Evolutionary conservation across 192 early-diverging fungal genomes (phyloP), one percentile per base, ranked within the genome.

Genomic region (Mycoemilia scoparia): DNA sequence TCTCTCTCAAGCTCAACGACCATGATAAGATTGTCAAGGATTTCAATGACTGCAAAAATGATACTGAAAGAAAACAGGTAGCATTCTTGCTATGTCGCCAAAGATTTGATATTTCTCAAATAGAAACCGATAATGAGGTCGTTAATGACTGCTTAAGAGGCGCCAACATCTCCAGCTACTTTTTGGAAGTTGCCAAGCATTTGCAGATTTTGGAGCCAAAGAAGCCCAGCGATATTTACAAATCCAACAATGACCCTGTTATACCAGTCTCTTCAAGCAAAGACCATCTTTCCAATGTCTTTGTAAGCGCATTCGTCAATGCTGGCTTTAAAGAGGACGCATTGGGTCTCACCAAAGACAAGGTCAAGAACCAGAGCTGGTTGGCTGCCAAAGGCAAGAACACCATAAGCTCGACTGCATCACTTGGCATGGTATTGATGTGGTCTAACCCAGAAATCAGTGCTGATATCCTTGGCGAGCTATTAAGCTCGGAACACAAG

Each of bases 241-340:
- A 98, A 63, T 72, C 70, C 32, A 87, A 91, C 57, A 75, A 69
- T 23, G 67, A 76, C 32, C 56, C 59, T n/a, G 60, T 59, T 9
- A 56, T 61, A 16, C 73, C 67, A 29, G 77, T 95, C 19, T 90
- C 96, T 47, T 92, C 87, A 46, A 89, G 89, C 19, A 74, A 83
- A 23, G 85, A 92, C 46, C 96, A 98, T 51, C 60, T 98, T 32
- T 83, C 95, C 2, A 87, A 87, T 19, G 89, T 91, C 1, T 92
- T 96, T 74, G 95, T 98, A 22, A 98, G 96, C 46, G 91, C 95
- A 0, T 98, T 96, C 67, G 84, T 98, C 24, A 98, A 98, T 51
- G 86, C 82, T 24, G 95, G 88, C 8, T 98, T 95, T 56, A 80
- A 87, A 23, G 76, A 67, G 4, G 95, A 98, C 46, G 96, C 90